Conservation (phyloP, 2,329 filamentous ascomycete species). For the Aureobasidium lini region DNA sequence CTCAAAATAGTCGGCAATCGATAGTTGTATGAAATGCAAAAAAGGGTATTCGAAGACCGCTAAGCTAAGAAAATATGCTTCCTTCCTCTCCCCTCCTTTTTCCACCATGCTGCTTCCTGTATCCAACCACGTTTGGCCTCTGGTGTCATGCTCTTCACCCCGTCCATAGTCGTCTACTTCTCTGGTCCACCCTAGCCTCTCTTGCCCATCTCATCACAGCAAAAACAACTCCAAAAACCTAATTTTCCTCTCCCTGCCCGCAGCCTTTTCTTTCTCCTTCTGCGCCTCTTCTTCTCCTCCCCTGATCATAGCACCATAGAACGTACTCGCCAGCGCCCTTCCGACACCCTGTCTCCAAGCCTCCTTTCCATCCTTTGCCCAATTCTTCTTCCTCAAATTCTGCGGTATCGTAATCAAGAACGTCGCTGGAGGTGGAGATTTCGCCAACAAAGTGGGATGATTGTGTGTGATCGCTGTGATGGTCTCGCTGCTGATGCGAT, state of each 20-base stretch:
- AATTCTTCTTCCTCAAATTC: slow-evolving; percentile 21
- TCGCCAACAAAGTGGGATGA: slow-evolving; percentile 20
- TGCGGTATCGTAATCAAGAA: slow-evolving; percentile 17
- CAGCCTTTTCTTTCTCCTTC: slow-evolving; percentile 53
- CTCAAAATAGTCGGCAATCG: too few species aligned
- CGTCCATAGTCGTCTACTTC: too few species aligned
- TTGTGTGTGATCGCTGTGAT: slow-evolving; percentile 21
- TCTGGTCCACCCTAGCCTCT: too few species aligned
- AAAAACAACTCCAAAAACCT: slow-evolving; percentile 66
- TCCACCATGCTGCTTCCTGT: too few species aligned
- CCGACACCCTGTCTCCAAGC: slow-evolving; percentile 50
- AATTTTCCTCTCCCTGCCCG: slow-evolving; percentile 56
- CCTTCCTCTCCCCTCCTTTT: too few species aligned
- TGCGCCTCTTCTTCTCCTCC: slow-evolving; percentile 26
- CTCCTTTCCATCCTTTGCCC: slow-evolving; percentile 41
- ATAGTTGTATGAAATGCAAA: too few species aligned
- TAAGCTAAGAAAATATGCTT: too few species aligned
- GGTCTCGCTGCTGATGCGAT: slow-evolving; percentile 50
- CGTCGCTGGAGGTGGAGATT: slow-evolving; percentile 14
- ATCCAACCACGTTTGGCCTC: too few species aligned
- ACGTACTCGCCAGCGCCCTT: slow-evolving; percentile 60
- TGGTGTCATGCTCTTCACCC: too few species aligned
- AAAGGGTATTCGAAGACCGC: too few species aligned
- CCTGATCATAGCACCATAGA: slow-evolving; percentile 58
- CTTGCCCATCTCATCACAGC: not conserved